Conservation (phyloP, 1,284 basidiomycete species). For the Melampsora larici-populina region DNA sequence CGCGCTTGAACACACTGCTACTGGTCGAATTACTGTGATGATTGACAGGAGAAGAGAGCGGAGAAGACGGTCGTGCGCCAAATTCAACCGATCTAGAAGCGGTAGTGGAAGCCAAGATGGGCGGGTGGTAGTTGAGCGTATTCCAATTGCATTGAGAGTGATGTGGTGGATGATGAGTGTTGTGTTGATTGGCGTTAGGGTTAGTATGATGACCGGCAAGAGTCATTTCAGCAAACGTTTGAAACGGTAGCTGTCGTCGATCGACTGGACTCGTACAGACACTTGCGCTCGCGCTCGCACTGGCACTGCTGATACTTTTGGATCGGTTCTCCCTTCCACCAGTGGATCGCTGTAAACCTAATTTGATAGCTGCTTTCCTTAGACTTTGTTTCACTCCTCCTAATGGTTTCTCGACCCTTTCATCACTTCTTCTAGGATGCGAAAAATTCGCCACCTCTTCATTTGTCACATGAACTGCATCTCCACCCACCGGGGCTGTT, state of each 20-base stretch:
- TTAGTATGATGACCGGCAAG: neutral
- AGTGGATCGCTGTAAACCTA: constrained; percentile 28
- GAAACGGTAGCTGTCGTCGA: neutral
- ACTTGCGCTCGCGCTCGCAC: constrained; percentile 20
- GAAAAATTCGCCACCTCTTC: constrained; percentile 64
- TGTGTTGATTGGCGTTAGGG: neutral
- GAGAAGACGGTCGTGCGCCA: neutral
- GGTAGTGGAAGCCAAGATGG: too few relatives aligned
- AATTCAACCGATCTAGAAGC: neutral
- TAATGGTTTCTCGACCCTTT: constrained; percentile 23
- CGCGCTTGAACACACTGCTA: too few relatives aligned
- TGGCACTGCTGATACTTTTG: constrained; percentile 40
- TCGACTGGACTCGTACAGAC: constrained; percentile 7
- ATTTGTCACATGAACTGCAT: constrained; percentile 68
- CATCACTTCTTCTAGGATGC: constrained; percentile 23
- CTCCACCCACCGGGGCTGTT: constrained; percentile 65
- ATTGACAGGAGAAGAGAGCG: neutral
- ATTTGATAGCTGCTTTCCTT: constrained; percentile 39
- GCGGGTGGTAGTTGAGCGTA: too few relatives aligned
- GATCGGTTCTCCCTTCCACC: neutral
- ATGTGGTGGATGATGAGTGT: too few relatives aligned
- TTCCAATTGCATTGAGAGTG: too few relatives aligned
- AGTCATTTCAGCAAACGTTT: constrained; percentile 5
- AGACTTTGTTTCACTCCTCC: constrained; percentile 41
- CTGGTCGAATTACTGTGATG: too few relatives aligned